Evolutionary conservation across 1,139 yeast genomes (phyloP), one percentile per base, ranked within the genome.

Genomic region (Pichia sp.): DNA sequence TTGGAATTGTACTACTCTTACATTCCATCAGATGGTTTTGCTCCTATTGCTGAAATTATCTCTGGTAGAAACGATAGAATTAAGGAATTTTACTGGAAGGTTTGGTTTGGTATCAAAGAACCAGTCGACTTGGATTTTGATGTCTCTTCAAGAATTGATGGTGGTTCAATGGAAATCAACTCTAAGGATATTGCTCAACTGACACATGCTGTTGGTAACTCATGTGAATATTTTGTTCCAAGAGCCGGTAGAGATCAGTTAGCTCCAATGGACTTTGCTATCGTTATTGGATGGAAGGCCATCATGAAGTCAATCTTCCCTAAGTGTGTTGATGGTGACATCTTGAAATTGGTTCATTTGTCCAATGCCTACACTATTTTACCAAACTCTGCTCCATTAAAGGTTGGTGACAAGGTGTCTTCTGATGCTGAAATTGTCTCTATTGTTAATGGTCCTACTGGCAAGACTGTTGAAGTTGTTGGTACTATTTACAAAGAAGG

Each of bases 221-320:
- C 87, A 62, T 90, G 96, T 71, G 98, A 91, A 73, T 96, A 96
- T 54, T 93, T 90, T 64, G 96, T 91, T 58, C 79, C 85, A 57
- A 84, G 96, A 75, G 82, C 88, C 50, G 96, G 95, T 61, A 86
- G 87, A 72, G 79, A 78, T 48, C 83, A 90, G 55, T 78, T 83
- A 64, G 99, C 99, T 50, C 99, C 99, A 66, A 93, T 93, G 98
- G 99, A 93, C 76, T 95, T 91, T 68, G 98, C 99, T 50, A 93
- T 93, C 71, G 98, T 95, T 55, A 82, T 91, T 65, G 99, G 99
- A 47, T 93, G 99, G 99, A 87, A 86, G 74, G 96, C 97, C 49
- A 91, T 95, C 67, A 91, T 93, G 75, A 89, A 87, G 75, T 93
- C 98, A 23, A 88, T 93, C 62, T 95, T 93, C 95, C 99, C 99